A percentile compares a stretch with the other conserved stretches of the same genome.
Conservation (phyloP, 164 flowering plant genomes). For the Tetrastigma voinierianum region DNA sequence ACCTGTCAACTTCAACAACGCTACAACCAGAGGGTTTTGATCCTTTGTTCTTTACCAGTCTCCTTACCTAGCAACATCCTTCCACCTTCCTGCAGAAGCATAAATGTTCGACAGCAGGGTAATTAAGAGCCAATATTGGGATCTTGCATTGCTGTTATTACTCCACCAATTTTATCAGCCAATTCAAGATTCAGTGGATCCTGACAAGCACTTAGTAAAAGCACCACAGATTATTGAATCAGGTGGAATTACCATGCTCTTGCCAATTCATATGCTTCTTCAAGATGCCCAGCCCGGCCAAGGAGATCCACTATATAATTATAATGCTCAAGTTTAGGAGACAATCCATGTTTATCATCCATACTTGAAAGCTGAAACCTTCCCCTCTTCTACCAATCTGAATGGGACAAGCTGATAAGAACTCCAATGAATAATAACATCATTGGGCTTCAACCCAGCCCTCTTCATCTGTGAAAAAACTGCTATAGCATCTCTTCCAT, state of each 20-base stretch:
- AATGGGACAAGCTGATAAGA: slow-evolving; percentile 16
- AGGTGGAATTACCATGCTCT: slow-evolving; percentile 4
- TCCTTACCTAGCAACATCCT: slow-evolving; percentile 20
- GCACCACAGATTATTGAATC: too few species aligned
- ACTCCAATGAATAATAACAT: slow-evolving; percentile 11
- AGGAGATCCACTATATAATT: not conserved
- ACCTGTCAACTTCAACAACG: slow-evolving; percentile 7
- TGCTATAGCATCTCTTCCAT: slow-evolving; percentile 10
- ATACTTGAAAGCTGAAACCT: slow-evolving; percentile 3
- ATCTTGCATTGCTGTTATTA: not conserved
- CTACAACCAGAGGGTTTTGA: slow-evolving; percentile 14
- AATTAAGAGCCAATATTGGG: slow-evolving; percentile 4
- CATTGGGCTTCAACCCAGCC: slow-evolving; percentile 5
- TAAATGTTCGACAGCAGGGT: slow-evolving; percentile 15
- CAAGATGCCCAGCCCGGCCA: slow-evolving; percentile 16
- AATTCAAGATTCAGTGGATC: slow-evolving; percentile 15
- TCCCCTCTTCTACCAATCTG: slow-evolving; percentile 16
- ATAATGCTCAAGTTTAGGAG: slow-evolving; percentile 16
- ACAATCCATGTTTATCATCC: slow-evolving; percentile 11
- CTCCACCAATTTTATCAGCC: slow-evolving; percentile 8
- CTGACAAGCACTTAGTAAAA: not conserved
- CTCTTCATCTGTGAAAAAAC: slow-evolving; percentile 16
- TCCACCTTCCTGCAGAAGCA: slow-evolving; percentile 22
- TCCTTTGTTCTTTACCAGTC: slow-evolving; percentile 6
- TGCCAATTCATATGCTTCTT: slow-evolving; percentile 16